Evolutionary conservation across 2,329 filamentous ascomycete species (phyloP), one percentile per base, ranked within the genome.

Genomic region (Xylaria sp.): DNA sequence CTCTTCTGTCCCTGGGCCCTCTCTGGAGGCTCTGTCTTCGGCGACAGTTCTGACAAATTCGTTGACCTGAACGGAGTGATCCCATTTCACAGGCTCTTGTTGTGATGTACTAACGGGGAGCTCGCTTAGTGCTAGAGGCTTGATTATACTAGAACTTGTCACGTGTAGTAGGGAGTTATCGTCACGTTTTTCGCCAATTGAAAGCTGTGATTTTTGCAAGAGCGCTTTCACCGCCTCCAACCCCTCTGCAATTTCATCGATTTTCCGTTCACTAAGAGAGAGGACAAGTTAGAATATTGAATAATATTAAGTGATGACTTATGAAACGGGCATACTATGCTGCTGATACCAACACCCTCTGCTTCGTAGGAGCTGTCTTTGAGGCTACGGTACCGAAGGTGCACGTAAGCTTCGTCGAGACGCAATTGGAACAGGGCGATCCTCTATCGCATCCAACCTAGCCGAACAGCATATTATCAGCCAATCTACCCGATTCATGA

Each of bases 331-430:
- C 75, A 71, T 34, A 81, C 80, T 81, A 81, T 70, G 80, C 69
- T 47, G 78, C 72, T 3, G 80, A 81, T 30, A 82, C 77, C 47
- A 80, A 64, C 2, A 81, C 75, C 45, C 80, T 76, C 59, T 80
- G 79, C 64, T 76, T 78, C 0, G 76, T 42, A 19, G 73, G 19
- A 45, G 61, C 59, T 2, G 72, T 53, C 39, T 72, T 75, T 3
- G 76, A 66, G 4, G 75, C 65, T 17, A 80, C 66, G 1, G 71
- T 39, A 30, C 78, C 78, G 57, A 81, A 76, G 4, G 77, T 79
- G 65, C 80, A 80, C 7, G 72, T 53, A 12, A 81, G 62, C 45
- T 77, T 73, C 42, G 78, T 74, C 11, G 77, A 73, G 9, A 74
- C 30, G 61, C 80, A 82, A 58, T 80, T 81, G 2, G 79, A 75